phyloP scores from a whole-genome alignment of 495 filamentous ascomycete species.

The Xylaria bambusicola region DNA sequence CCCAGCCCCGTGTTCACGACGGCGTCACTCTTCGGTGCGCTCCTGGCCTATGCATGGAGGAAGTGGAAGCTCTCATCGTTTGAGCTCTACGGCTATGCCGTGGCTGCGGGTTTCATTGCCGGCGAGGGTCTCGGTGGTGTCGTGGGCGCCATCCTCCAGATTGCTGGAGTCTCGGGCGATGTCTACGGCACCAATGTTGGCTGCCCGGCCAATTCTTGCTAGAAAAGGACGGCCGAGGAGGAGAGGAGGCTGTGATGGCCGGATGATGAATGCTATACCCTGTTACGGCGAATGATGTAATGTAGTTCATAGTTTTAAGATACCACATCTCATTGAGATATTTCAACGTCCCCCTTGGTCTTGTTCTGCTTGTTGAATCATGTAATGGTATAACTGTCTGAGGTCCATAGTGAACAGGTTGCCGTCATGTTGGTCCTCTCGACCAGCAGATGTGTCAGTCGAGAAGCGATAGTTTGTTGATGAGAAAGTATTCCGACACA shows the following conservation, averaged over 20 bases:
- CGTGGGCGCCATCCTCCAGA: slow-evolving; percentile 58
- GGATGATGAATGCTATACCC: slow-evolving; percentile 20
- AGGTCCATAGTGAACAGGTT: too few species aligned
- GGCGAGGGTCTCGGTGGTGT: slow-evolving; percentile 68
- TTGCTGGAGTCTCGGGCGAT: slow-evolving; percentile 51
- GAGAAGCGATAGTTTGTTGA: too few species aligned
- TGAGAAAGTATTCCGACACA: too few species aligned
- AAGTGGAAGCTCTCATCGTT: slow-evolving; percentile 58
- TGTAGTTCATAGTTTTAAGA: neutral
- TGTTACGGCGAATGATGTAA: slow-evolving; percentile 10
- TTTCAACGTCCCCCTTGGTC: neutral
- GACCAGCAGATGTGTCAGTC: too few species aligned
- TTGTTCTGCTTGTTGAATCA: neutral
- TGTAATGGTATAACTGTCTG: neutral
- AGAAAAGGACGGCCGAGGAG: neutral
- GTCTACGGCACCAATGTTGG: slow-evolving; percentile 49
- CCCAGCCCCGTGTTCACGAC: slow-evolving; percentile 55
- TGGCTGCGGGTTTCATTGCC: slow-evolving; percentile 68
- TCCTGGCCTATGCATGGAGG: slow-evolving; percentile 58
- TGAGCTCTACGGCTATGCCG: slow-evolving; percentile 64
- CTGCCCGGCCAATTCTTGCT: slow-evolving; percentile 46
- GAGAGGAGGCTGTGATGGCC: neutral
- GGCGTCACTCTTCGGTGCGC: slow-evolving; percentile 61
- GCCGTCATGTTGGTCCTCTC: too few species aligned
- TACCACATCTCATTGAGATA: slow-evolving; percentile 9